Evolutionary conservation across 352 stramenopile genomes (phyloP), one percentile per base, ranked within the genome.

Genomic region (Paralagenidium karlingii): DNA sequence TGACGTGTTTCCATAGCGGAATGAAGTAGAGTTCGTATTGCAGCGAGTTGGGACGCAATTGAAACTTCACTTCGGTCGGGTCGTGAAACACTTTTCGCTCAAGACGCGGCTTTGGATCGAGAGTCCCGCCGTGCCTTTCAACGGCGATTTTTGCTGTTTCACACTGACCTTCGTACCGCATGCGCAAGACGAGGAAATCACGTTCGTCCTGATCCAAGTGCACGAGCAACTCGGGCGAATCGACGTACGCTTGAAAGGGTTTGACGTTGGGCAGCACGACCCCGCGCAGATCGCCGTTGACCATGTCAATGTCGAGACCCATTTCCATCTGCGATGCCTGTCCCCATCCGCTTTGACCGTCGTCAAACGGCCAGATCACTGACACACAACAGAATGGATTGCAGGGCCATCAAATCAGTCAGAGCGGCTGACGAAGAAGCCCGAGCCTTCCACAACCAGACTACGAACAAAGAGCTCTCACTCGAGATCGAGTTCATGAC

Each of bases 301-400:
- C 55, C 2, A 56, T 63, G 47, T 82, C 54, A 1, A 84, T 47
- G 16, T 82, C 65, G 8, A 84, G 34, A 1, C 65, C 60, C 70
- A 79, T 84, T 40, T 85, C 71, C 39, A 82, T 57, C 8, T 60
- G 28, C 8, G 60, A 68, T 6, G 68, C 79, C 45, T 78, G 68
- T 0, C 38, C 67, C 70, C 70, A 84, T 3, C 65, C 67, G 24
- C 73, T 66, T 34, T 53, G 51, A 24, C 68, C 68, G 33, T 77
- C 65, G 29, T 68, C 51, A 45, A 82, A 85, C 40, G 64, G 53
- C 71, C 71, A 81, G 34, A 53, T 51, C 30, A 78, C 68, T 84
- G 22, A 4, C 24, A 10, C 24, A 10, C n/a, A n/a, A n/a, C n/a
- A n/a, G n/a, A n/a, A n/a, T n/a, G n/a, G n/a, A n/a, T n/a, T n/a